Base-by-base conservation (phyloP, 768 basidiomycete species). In the Auricularia auricula-judae region DNA sequence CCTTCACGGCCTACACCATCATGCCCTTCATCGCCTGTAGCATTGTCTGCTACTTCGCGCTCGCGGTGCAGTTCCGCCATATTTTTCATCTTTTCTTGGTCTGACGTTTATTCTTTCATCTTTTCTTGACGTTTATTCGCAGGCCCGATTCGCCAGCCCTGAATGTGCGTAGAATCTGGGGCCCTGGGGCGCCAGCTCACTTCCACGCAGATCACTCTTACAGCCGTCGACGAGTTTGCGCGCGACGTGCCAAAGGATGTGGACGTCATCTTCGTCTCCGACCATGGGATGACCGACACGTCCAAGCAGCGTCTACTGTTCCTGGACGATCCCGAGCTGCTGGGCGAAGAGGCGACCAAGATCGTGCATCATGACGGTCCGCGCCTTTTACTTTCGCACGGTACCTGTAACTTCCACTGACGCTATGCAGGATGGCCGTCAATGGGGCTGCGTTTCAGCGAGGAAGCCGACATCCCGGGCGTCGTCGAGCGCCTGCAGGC, bases 281-380 rank as follows among this genome's bases (percentile, higher is more conserved):
- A 92, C 71, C 88, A 93, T 69, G 92, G 91, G n/a, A 94, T 93
- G 90, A 87, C 85, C 1, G 89, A 91, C 72, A 96, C 92, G n/a
- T 85, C 84, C 66, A 81, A 89, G 67, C 85, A 86, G 0, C 83
- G 87, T 61, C 80, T 83, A 60, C 75, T 95, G 36, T 91, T 87
- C 73, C 79, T 97, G 63, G 92, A 97, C 71, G 88, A 91, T 68
- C 47, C 47, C 47, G 63, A 64, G 33, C 83, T 92, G 64, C 76
- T 92, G 42, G 89, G 88, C 43, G 83, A 85, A 2, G 88, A 86
- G 2, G 79, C 84, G 61, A 70, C 75, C 4, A 75, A 74, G 16
- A 86, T 93, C 54, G 81, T 84, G 64, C 89, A 92, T 69, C 81
- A 85, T 67, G 93, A 96, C 66, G 89, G 80, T 81, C 23, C 23